Base-by-base conservation (phyloP, 2,329 filamentous ascomycete species). In the Zasmidium angulare region DNA sequence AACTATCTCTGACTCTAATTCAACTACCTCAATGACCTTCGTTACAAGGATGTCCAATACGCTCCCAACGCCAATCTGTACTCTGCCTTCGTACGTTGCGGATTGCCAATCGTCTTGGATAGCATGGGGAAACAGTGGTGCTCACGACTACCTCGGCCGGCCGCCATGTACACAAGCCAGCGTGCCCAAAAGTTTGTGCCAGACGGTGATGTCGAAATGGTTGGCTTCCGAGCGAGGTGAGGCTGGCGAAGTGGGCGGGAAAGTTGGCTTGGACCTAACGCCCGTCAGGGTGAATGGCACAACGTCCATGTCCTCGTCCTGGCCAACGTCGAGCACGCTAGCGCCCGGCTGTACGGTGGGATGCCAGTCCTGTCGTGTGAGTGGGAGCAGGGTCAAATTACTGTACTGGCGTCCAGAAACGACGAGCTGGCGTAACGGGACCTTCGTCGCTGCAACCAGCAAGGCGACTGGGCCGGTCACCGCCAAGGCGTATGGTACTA, bases 331-430 rank as follows among this genome's bases (percentile, higher is more conserved):
- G 1, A 58, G 56, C 36, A 47, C 40, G 3, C 40, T 62, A 20
- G 64, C 59, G 19, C 63, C 64, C 0, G 56, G 61, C 29, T 66
- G 64, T 29, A 60, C 59, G 2, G 50, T 66, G 19, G 64, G 64
- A 9, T 65, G 64, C 23, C 59, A 61, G 50, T 46, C 48, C 2
- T 67, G 65, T 54, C 55, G 57, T 2, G 62, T 67, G 23, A 65
- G 58, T 22, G 65, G 65, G 9, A 56, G 59, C 21, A 62, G 26
- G 20, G 64, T 67, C 10, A 55, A 64, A 36, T 21, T 67, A 1
- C 55, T 59, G n/a, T 65, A 67, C 55, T 67, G 64, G 64, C 64
- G 61, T 14, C 62, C 62, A 12, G 50, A 46, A 7, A 53, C 55
- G n/a, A 53, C 23, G 2, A 24, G 20, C 14, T 22, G 22, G 31